A percentile compares a stretch with the other conserved stretches of the same genome.
Evolutionary conservation across 2,329 filamentous ascomycete species (phyloP).

Genomic region (Trichoderma breve): DNA sequence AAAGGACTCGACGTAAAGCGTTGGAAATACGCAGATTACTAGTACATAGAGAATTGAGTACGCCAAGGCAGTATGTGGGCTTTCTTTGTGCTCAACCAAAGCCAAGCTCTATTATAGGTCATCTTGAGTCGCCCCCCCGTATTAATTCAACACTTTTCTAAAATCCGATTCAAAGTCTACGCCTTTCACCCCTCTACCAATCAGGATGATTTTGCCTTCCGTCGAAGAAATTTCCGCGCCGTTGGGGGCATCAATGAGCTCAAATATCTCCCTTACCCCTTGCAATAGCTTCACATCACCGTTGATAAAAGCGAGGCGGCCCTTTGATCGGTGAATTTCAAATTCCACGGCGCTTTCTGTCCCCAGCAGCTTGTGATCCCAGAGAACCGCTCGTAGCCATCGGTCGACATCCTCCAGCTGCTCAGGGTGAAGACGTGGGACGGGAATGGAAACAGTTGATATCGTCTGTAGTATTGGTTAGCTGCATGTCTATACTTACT

Average conservation of each 20-base stretch:
- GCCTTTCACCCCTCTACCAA: constrained; percentile 55
- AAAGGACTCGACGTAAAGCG: not conserved
- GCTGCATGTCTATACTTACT: not conserved
- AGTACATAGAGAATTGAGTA: not conserved
- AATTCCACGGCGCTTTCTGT: constrained; percentile 46
- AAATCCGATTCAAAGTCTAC: constrained; percentile 52
- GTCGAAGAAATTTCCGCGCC: constrained; percentile 30
- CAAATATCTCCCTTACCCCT: constrained; percentile 90
- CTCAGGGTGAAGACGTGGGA: constrained; percentile 56
- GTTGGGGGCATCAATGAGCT: constrained; percentile 67
- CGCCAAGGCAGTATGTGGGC: not conserved
- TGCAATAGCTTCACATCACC: constrained; percentile 77
- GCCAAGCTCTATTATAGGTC: not conserved
- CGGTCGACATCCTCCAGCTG: constrained; percentile 67
- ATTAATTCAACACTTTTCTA: constrained; percentile 28
- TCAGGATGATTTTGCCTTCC: constrained; percentile 61
- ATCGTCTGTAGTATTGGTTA: constrained; percentile 59
- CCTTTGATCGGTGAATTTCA: constrained; percentile 87
- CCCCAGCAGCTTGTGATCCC: constrained; percentile 67
- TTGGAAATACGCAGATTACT: no score
- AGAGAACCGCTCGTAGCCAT: constrained; percentile 81
- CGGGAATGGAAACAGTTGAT: constrained; percentile 71
- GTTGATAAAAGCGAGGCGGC: constrained; percentile 63
- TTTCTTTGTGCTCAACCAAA: not conserved
- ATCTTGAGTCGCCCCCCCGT: not conserved